A percentile compares a stretch with the other conserved stretches of the same genome.
These are phyloP conservation scores for Mariannaea elegans DNA, from an alignment of 2,329 filamentous ascomycete genomes.

Conservation along the genomic window DNA sequence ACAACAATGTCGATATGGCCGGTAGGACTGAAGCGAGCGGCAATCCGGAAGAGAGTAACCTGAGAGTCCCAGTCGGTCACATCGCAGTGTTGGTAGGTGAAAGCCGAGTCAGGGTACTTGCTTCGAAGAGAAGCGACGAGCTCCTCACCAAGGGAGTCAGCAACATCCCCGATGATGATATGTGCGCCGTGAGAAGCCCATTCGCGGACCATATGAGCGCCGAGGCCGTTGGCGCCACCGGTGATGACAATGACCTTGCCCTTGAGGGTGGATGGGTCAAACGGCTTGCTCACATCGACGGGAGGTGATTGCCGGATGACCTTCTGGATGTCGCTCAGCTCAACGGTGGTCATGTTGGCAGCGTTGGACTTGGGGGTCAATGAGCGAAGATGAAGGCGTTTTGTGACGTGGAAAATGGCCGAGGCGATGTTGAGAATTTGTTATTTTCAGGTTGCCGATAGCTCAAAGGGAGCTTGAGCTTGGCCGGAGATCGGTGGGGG, in stretches of 20 bases:
- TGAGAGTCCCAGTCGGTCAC: slow-evolving; percentile 73
- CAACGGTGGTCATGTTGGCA: background rate
- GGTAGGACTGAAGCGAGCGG: slow-evolving; percentile 61
- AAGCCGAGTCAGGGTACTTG: slow-evolving; percentile 49
- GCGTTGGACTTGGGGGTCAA: background rate
- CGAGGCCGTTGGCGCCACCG: slow-evolving; percentile 70
- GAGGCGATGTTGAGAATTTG: too few species aligned
- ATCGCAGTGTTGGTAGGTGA: slow-evolving; percentile 69
- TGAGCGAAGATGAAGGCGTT: background rate
- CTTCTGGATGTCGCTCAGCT: slow-evolving; percentile 31
- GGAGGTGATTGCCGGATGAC: slow-evolving; percentile 51
- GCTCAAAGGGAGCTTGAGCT: too few species aligned
- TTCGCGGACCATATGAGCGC: slow-evolving; percentile 60
- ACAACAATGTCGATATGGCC: slow-evolving; percentile 70
- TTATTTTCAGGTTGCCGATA: too few species aligned
- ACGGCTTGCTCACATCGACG: slow-evolving; percentile 55
- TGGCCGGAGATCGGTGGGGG: background rate
- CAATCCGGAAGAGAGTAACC: slow-evolving; percentile 68
- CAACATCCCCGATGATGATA: slow-evolving; percentile 71
- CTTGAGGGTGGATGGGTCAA: slow-evolving; percentile 55
- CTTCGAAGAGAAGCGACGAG: slow-evolving; percentile 63
- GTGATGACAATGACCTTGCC: slow-evolving; percentile 71
- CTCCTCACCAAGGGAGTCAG: slow-evolving; percentile 60
- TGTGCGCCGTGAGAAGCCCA: slow-evolving; percentile 67
- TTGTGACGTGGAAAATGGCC: too few species aligned